phyloP scores from a whole-genome alignment of 345 rosid genomes.

The Combretum micranthum region DNA sequence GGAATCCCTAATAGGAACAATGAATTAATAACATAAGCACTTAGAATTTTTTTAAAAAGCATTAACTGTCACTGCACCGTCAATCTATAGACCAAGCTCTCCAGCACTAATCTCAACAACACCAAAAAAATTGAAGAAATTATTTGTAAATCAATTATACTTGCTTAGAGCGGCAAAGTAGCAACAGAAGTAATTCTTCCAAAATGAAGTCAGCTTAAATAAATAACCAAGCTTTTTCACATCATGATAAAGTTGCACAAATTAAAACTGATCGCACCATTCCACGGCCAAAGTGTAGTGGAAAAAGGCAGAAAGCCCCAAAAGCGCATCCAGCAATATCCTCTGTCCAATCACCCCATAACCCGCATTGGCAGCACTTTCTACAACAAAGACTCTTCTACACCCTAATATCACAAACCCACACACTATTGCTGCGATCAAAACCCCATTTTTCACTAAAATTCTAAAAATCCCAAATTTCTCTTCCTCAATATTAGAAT shows the following conservation, averaged over 20 bases:
- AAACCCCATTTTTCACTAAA: slow-evolving; percentile 38
- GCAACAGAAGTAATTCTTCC: neutral
- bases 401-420: slow-evolving; percentile 53
- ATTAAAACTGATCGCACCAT: slow-evolving; percentile 35
- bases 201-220: neutral
- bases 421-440: slow-evolving; percentile 57
- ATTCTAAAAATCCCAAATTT: slow-evolving; percentile 32
- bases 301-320: slow-evolving; percentile 81
- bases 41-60: too few species aligned
- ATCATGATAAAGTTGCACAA: neutral
- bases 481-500: neutral
- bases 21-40: too few species aligned
- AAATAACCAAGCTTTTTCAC: neutral
- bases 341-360: slow-evolving; percentile 63
- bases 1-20: neutral
- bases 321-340: slow-evolving; percentile 55
- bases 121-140: too few species aligned
- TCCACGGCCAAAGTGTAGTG: slow-evolving; percentile 94
- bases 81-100: too few species aligned
- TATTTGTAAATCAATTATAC: too few species aligned
- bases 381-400: slow-evolving; percentile 56
- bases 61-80: too few species aligned
- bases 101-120: too few species aligned
- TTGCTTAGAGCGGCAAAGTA: too few species aligned
- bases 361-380: slow-evolving; percentile 58